Percentiles rank a stretch among this genome's conserved stretches.
Conservation (phyloP, 768 basidiomycete species). For the Boletus speciosus region DNA sequence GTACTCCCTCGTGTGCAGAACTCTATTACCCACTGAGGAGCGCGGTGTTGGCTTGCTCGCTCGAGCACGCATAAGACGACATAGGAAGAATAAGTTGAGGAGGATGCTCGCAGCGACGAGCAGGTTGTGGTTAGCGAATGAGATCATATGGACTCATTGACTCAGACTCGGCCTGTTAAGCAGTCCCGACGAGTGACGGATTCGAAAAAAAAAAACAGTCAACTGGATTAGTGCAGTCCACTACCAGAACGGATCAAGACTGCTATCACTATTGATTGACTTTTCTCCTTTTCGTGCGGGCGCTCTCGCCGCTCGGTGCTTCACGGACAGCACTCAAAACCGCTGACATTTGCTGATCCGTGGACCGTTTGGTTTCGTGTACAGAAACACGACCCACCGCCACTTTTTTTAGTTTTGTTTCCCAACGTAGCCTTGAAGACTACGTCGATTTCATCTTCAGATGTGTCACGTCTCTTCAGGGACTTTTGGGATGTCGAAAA, state of each 20-base stretch:
- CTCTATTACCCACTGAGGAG: conserved; percentile 17
- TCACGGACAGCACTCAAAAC: conserved; percentile 59
- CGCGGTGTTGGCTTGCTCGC: neutral
- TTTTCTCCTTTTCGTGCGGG: conserved; percentile 33
- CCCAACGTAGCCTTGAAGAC: conserved; percentile 61
- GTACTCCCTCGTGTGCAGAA: conserved; percentile 44
- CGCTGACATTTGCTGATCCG: conserved; percentile 42
- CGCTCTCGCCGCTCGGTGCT: conserved; percentile 49
- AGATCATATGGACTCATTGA: conserved; percentile 2
- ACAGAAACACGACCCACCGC: conserved; percentile 33
- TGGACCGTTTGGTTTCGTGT: conserved; percentile 10
- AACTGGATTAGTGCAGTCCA: neutral
- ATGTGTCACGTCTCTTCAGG: conserved; percentile 43
- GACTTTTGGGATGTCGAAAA: conserved; percentile 26
- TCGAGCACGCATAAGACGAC: neutral
- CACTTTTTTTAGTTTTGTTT: conserved; percentile 56
- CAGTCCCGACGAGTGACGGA: too few species aligned
- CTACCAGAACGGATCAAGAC: neutral
- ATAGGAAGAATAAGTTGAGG: conserved; percentile 20
- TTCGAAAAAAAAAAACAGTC: neutral
- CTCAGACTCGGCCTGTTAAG: too few species aligned
- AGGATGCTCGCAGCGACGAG: conserved; percentile 13
- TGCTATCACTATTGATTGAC: neutral
- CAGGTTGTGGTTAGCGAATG: conserved; percentile 1
- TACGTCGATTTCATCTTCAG: conserved; percentile 71